Conservation (phyloP, 2,329 filamentous ascomycete genomes). For the Byssochlamys sp. region DNA sequence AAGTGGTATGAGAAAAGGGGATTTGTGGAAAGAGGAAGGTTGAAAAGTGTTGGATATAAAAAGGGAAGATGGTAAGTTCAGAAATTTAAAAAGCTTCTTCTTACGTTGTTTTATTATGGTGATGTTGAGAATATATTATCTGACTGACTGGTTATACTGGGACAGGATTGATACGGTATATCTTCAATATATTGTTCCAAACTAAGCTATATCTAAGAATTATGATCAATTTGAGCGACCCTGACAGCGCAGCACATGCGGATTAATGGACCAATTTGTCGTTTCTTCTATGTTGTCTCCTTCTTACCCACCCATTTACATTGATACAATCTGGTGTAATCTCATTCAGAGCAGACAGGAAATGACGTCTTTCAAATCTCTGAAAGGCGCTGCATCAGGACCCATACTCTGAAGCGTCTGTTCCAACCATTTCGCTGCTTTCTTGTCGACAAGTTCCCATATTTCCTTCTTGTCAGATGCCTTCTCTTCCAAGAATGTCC, state of each 20-base stretch:
- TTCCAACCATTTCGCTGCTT: background rate
- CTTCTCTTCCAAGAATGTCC: background rate
- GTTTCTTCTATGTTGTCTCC: background rate
- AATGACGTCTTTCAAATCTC: background rate
- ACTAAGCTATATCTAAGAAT: background rate
- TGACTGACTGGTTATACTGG: background rate
- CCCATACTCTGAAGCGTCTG: background rate
- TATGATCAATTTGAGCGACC: background rate
- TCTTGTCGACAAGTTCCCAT: background rate
- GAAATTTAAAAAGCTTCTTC: background rate
- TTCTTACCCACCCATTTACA: background rate
- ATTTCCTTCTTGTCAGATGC: background rate
- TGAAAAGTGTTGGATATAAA: slow-evolving; percentile 31
- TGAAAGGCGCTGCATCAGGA: background rate
- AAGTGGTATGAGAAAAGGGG: slow-evolving; percentile 31
- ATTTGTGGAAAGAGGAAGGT: slow-evolving; percentile 29
- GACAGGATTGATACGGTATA: slow-evolving; percentile 3
- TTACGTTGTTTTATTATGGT: background rate
- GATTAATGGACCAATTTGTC: background rate
- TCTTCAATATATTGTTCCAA: slow-evolving; percentile 3
- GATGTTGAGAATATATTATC: background rate
- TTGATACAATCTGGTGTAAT: background rate
- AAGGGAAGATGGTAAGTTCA: slow-evolving; percentile 24
- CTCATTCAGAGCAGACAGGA: background rate
- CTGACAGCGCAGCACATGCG: no score